Evolutionary conservation across 2,329 filamentous ascomycete genomes (phyloP).

Genomic region (Coleophoma cylindrospora): DNA sequence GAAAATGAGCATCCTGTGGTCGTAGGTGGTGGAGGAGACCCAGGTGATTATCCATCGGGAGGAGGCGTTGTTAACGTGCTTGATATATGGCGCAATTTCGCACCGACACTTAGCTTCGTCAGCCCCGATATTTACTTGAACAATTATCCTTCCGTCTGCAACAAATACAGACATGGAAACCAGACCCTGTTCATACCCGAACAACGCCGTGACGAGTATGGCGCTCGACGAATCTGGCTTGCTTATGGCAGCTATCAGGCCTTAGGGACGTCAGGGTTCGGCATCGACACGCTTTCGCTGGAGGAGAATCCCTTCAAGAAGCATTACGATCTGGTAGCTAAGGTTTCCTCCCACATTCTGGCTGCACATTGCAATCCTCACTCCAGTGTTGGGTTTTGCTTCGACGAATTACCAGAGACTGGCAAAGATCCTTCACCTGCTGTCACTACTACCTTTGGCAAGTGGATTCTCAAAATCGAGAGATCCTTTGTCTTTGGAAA

Average conservation of each 20-base stretch:
- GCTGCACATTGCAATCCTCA: conserved; percentile 31
- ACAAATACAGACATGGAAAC: conserved; percentile 33
- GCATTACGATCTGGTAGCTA: conserved; percentile 34
- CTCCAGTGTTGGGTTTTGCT: conserved; percentile 35
- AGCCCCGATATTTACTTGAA: conserved; percentile 42
- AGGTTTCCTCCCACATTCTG: conserved; percentile 29
- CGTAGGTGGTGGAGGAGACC: conserved; percentile 35
- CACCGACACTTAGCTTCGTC: conserved; percentile 39
- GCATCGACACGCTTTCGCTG: conserved; percentile 35
- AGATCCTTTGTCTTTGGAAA: conserved; percentile 41
- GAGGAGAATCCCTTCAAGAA: conserved; percentile 27
- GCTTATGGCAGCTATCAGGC: conserved; percentile 31
- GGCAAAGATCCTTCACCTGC: conserved; percentile 25
- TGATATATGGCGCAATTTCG: conserved; percentile 38
- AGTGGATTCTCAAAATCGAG: conserved; percentile 32
- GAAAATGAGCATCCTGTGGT: conserved; percentile 30
- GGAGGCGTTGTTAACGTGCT: conserved; percentile 35
- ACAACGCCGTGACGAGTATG: conserved; percentile 39
- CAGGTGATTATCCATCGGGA: conserved; percentile 43
- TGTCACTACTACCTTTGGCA: conserved; percentile 24
- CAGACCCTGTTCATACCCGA: conserved; percentile 43
- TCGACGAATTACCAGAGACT: conserved; percentile 29
- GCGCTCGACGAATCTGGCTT: conserved; percentile 32
- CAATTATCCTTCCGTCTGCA: conserved; percentile 34
- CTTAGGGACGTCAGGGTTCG: conserved; percentile 31